A percentile compares a stretch with the other conserved stretches of the same genome.
phyloP scores from a whole-genome alignment of 371 early-diverging fungal species.

The Mucor irregularis region DNA sequence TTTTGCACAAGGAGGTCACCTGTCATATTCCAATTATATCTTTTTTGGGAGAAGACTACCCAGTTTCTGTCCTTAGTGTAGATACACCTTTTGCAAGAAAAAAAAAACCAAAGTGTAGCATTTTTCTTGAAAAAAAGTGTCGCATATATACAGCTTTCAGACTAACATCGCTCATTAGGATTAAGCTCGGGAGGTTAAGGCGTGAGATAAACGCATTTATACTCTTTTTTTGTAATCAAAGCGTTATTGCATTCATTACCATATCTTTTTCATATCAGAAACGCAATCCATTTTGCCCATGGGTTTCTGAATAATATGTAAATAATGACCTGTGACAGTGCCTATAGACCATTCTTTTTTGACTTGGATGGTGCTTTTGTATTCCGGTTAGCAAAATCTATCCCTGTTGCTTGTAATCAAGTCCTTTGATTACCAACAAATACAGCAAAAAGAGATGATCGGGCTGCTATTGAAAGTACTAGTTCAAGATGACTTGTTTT shows the following conservation, averaged over 20 bases:
- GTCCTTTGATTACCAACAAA: constrained; percentile 13
- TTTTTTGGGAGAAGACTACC: too few relatives aligned
- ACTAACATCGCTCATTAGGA: constrained; percentile 3
- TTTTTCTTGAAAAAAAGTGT: too few relatives aligned
- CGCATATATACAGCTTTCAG: too few relatives aligned
- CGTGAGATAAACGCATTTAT: constrained; percentile 2
- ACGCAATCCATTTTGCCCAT: constrained; percentile 23
- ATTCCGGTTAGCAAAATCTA: constrained; percentile 8
- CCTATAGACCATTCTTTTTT: constrained; percentile 15
- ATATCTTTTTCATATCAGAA: constrained; percentile 21
- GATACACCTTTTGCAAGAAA: too few relatives aligned
- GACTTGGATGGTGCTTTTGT: constrained; percentile 10
- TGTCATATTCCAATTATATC: too few relatives aligned
- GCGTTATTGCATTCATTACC: constrained; percentile 22
- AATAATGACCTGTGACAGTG: constrained; percentile 13
- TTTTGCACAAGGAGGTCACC: too few relatives aligned
- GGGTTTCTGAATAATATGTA: constrained; percentile 14
- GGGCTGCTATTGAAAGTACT: constrained; percentile 11
- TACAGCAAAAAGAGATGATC: constrained; percentile 8
- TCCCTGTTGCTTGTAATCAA: constrained; percentile 12
- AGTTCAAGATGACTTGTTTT: constrained; percentile 9
- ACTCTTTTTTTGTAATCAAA: constrained; percentile 13
- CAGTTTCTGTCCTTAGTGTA: too few relatives aligned
- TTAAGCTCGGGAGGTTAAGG: constrained; percentile 9
- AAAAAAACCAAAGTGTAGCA: too few relatives aligned